Conservation (phyloP, 768 basidiomycete genomes). For the Panaeolus cyanescens region DNA sequence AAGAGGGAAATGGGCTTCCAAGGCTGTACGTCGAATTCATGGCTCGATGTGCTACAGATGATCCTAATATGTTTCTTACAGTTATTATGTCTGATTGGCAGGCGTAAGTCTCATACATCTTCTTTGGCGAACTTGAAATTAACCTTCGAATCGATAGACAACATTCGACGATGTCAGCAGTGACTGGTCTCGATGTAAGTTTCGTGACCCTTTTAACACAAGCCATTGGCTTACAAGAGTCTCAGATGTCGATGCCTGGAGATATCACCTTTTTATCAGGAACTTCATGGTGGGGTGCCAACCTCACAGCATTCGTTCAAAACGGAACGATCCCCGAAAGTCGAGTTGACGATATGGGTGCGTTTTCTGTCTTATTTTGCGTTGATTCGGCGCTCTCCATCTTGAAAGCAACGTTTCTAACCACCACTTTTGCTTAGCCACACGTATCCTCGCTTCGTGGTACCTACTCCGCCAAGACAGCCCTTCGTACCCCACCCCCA, state of each 20-base stretch:
- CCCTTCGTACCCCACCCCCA: constrained; percentile 59
- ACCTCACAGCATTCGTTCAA: constrained; percentile 65
- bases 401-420: not conserved
- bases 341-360: constrained; percentile 78
- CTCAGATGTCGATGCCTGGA: constrained; percentile 74
- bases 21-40: constrained; percentile 49
- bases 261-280: constrained; percentile 51
- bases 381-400: not conserved
- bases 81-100: constrained; percentile 77
- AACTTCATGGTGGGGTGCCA: constrained; percentile 64
- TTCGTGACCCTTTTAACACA: not conserved
- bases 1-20: constrained; percentile 79
- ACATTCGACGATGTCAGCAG: constrained; percentile 59
- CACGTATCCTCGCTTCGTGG: constrained; percentile 74
- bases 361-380: constrained; percentile 17
- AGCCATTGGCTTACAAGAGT: not conserved
- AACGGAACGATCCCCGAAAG: constrained; percentile 70
- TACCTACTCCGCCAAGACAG: constrained; percentile 69
- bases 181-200: constrained; percentile 65
- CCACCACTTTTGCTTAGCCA: constrained; percentile 41
- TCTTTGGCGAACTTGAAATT: not conserved
- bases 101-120: constrained; percentile 39
- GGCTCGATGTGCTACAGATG: not conserved
- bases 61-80: constrained; percentile 16
- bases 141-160: constrained; percentile 30